Evolutionary conservation across 441 rosid species (phyloP).

Genomic region (Adansonia grandidieri): DNA sequence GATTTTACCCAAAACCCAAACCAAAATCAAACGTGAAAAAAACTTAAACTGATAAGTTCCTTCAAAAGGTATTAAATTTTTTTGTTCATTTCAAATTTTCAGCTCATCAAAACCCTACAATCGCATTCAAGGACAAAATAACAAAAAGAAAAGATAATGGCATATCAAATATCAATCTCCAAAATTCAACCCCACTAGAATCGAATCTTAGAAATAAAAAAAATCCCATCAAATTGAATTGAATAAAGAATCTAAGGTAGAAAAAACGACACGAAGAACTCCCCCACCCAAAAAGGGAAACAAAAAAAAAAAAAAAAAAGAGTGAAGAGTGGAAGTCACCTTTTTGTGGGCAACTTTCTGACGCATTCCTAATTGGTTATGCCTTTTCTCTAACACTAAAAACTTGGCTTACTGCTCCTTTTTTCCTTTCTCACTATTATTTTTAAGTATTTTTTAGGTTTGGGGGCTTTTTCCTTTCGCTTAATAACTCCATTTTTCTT

Average conservation of each 20-base stretch:
- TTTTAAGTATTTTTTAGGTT: not conserved
- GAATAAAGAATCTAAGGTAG: not conserved
- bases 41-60: not conserved
- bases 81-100: not conserved
- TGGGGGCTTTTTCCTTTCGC: slow-evolving; percentile 14
- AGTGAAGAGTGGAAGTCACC: slow-evolving; percentile 21
- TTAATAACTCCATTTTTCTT: slow-evolving; percentile 1
- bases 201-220: not conserved
- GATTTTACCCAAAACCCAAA: not conserved
- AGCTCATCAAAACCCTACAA: slow-evolving; percentile 13
- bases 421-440: not conserved
- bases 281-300: too few relatives aligned
- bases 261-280: not conserved
- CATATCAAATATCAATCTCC: slow-evolving; percentile 28
- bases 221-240: not conserved
- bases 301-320: not conserved
- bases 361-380: slow-evolving; percentile 38
- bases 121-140: not conserved
- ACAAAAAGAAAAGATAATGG: slow-evolving; percentile 15
- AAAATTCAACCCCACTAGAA: slow-evolving; percentile 17
- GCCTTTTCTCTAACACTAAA: not conserved
- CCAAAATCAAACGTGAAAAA: slow-evolving; percentile 17
- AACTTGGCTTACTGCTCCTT: not conserved
- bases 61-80: not conserved
- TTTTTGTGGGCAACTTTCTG: slow-evolving; percentile 42